phyloP scores from a whole-genome alignment of 1,284 basidiomycete genomes.

The Ceratorhiza oryzae-sativae region DNA sequence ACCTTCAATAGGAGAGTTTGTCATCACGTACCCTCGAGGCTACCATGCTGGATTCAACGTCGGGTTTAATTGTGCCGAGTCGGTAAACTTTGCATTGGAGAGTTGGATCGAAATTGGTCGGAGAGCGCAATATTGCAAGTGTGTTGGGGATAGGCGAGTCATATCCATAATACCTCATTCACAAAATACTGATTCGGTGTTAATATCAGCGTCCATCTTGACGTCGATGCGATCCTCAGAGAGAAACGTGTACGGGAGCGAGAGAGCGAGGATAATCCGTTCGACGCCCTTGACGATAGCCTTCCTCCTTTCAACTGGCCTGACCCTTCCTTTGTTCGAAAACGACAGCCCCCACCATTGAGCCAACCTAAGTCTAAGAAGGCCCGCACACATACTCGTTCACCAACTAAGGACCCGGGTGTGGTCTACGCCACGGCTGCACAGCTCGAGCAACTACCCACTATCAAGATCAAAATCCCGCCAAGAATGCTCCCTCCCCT shows the following conservation, averaged over 20 bases:
- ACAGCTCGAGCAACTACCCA: not conserved
- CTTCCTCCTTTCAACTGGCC: not conserved
- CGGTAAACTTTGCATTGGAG: slow-evolving; percentile 96
- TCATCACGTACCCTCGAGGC: slow-evolving; percentile 93
- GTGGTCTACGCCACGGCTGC: slow-evolving; percentile 4
- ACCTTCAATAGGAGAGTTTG: slow-evolving; percentile 77
- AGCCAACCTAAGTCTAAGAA: not conserved
- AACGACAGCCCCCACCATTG: slow-evolving; percentile 37
- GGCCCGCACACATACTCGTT: not conserved
- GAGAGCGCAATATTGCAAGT: slow-evolving; percentile 82
- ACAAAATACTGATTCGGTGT: not conserved
- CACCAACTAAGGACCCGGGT: not conserved
- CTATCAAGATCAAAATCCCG: slow-evolving; percentile 25
- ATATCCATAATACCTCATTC: not conserved
- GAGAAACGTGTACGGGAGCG: slow-evolving; percentile 62
- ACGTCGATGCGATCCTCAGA: slow-evolving; percentile 82
- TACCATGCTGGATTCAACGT: slow-evolving; percentile 98
- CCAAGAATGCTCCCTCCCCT: not conserved
- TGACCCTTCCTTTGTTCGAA: not conserved
- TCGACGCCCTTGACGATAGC: not conserved
- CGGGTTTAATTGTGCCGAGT: slow-evolving; percentile 97
- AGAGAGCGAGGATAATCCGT: slow-evolving; percentile 36
- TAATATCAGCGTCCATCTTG: slow-evolving; percentile 80
- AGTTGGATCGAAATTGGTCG: slow-evolving; percentile 92
- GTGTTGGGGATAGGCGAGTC: slow-evolving; percentile 79